Percentiles rank a stretch among this genome's conserved stretches.
Conservation (phyloP, 495 filamentous ascomycete genomes). For the Talaromyces thailandensis region DNA sequence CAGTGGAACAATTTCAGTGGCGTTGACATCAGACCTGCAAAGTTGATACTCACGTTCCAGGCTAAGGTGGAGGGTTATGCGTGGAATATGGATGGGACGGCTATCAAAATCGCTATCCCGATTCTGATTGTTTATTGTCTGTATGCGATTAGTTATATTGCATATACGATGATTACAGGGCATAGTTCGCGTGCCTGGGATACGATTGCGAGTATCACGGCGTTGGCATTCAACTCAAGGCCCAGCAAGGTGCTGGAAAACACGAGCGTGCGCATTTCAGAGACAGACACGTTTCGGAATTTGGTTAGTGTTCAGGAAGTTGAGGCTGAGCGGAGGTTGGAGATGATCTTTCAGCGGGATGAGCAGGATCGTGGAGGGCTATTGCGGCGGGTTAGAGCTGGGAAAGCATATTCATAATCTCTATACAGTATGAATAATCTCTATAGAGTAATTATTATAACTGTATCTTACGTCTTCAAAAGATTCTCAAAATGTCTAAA, state of each 20-base stretch:
- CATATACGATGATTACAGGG: not conserved
- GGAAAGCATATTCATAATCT: slow-evolving; percentile 15
- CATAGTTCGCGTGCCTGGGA: not conserved
- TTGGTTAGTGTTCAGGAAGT: slow-evolving; percentile 4
- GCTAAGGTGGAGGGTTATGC: not conserved
- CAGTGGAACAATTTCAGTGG: not conserved
- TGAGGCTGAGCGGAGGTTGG: not conserved
- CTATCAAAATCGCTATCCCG: not conserved
- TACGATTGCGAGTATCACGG: not conserved
- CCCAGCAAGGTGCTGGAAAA: not conserved
- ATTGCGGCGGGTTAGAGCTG: not conserved
- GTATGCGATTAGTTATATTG: not conserved
- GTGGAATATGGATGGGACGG: slow-evolving; percentile 2
- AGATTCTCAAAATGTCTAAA: not conserved
- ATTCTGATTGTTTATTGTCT: not conserved
- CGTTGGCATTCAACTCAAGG: not conserved
- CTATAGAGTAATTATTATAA: not conserved
- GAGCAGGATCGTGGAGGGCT: not conserved
- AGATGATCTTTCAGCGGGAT: slow-evolving; percentile 1
- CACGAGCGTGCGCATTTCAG: not conserved
- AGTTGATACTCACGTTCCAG: not conserved
- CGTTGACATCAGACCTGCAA: not conserved
- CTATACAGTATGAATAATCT: not conserved
- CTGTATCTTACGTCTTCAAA: not conserved
- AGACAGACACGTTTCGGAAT: slow-evolving; percentile 3